These are phyloP conservation scores for Huiozyma naganishii DNA, from an alignment of 805 yeast genomes.

Conservation along the genomic window DNA sequence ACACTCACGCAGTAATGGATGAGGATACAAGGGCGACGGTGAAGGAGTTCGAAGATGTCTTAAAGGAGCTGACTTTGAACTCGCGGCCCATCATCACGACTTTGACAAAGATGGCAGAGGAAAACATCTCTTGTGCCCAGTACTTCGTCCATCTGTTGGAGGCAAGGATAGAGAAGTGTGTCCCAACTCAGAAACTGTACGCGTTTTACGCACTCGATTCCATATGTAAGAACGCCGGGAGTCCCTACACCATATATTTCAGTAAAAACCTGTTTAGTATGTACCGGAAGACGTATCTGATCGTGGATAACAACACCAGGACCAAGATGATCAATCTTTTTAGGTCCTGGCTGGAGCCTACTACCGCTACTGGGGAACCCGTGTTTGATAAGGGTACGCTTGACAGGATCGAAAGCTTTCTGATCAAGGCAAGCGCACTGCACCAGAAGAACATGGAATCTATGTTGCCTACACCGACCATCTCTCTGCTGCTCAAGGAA, in stretches of 20 bases:
- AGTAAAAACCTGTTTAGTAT: constrained; percentile 49
- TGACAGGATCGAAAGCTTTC: constrained; percentile 61
- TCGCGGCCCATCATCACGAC: constrained; percentile 83
- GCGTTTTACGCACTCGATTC: constrained; percentile 83
- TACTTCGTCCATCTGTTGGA: constrained; percentile 70
- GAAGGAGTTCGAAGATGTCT: constrained; percentile 58
- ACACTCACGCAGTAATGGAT: constrained; percentile 7
- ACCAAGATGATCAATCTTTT: constrained; percentile 65
- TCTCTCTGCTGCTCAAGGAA: constrained; percentile 24
- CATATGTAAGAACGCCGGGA: constrained; percentile 80
- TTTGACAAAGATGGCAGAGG: constrained; percentile 77
- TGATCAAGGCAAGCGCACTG: constrained; percentile 47
- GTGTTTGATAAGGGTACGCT: constrained; percentile 64
- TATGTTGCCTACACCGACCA: constrained; percentile 23
- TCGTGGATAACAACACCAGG: constrained; percentile 67
- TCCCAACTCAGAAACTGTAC: constrained; percentile 76
- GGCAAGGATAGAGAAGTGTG: constrained; percentile 59
- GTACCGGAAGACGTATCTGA: constrained; percentile 67
- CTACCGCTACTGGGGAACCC: constrained; percentile 32
- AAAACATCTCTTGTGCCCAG: constrained; percentile 65
- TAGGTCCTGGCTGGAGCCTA: constrained; percentile 77
- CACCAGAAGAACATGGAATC: constrained; percentile 28
- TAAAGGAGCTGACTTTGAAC: constrained; percentile 73
- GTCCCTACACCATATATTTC: constrained; percentile 80
- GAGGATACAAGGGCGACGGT: constrained; percentile 27